Conservation (phyloP, 75 land plant species). For the Isoetes taiwanensis region DNA sequence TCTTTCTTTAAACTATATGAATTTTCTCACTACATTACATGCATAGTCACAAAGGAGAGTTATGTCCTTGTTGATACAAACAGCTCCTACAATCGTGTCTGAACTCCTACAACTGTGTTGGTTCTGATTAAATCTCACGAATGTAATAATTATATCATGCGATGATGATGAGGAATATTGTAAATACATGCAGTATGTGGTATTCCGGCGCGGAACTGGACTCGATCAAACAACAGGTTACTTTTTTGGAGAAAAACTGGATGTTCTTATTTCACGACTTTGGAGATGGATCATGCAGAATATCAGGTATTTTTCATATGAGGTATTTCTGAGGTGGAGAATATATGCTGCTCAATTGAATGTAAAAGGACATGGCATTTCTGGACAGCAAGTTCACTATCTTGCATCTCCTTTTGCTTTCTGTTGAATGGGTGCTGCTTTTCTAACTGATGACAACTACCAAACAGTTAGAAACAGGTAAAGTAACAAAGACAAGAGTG, state of each 20-base stretch:
- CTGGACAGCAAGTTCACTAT: no score
- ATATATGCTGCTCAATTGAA: no score
- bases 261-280: conserved; percentile 52
- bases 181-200: conserved; percentile 40
- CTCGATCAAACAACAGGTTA: conserved; percentile 65
- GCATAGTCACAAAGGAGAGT: neutral
- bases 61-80: neutral
- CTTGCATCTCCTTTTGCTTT: no score
- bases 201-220: conserved; percentile 91
- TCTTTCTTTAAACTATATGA: neutral
- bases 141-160: neutral
- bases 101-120: neutral
- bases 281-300: conserved; percentile 48
- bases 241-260: conserved; percentile 77
- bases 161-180: neutral
- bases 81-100: neutral
- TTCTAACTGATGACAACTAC: no score
- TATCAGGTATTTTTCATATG: no score
- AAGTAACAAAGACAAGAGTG: no score
- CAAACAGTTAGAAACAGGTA: no score
- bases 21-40: neutral
- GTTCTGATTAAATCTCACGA: neutral
- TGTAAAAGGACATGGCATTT: no score
- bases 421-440: no score
- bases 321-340: no score